phyloP scores from a whole-genome alignment of 352 stramenopile genomes.

The Plasmopara halstedii region DNA sequence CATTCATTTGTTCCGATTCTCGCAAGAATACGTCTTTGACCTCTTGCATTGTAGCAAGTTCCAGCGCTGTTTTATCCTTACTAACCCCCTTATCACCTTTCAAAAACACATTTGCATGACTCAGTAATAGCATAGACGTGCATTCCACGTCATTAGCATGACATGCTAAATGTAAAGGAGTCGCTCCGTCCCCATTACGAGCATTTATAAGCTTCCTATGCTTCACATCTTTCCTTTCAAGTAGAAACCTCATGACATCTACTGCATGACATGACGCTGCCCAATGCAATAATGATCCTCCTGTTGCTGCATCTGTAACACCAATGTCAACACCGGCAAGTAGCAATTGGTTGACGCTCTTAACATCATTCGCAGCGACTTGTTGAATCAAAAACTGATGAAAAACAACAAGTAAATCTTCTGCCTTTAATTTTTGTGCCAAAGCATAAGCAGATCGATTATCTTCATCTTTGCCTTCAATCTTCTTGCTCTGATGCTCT shows the following conservation, averaged over 20 bases:
- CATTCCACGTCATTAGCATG: slow-evolving; percentile 46
- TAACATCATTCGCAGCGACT: slow-evolving; percentile 54
- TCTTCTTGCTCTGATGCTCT: slow-evolving; percentile 31
- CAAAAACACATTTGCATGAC: slow-evolving; percentile 35
- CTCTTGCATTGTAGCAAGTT: slow-evolving; percentile 44
- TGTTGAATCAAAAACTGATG: slow-evolving; percentile 85
- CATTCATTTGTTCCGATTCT: not conserved
- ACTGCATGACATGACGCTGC: slow-evolving; percentile 62
- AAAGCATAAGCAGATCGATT: slow-evolving; percentile 58
- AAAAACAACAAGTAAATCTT: slow-evolving; percentile 71
- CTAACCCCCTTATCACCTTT: slow-evolving; percentile 40
- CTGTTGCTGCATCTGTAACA: slow-evolving; percentile 43
- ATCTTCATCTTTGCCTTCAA: not conserved
- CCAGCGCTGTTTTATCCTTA: slow-evolving; percentile 44
- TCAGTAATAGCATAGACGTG: slow-evolving; percentile 38
- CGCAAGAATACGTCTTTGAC: slow-evolving; percentile 32
- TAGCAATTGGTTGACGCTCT: slow-evolving; percentile 54
- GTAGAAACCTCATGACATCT: slow-evolving; percentile 39
- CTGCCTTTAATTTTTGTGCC: slow-evolving; percentile 44
- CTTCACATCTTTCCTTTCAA: slow-evolving; percentile 32
- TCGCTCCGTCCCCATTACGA: slow-evolving; percentile 63
- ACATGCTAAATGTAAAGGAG: slow-evolving; percentile 68
- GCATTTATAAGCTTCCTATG: slow-evolving; percentile 34
- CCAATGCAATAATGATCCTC: slow-evolving; percentile 74
- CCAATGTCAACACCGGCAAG: slow-evolving; percentile 40